Conservation (phyloP, 768 basidiomycete species). For the Trametes maxima region DNA sequence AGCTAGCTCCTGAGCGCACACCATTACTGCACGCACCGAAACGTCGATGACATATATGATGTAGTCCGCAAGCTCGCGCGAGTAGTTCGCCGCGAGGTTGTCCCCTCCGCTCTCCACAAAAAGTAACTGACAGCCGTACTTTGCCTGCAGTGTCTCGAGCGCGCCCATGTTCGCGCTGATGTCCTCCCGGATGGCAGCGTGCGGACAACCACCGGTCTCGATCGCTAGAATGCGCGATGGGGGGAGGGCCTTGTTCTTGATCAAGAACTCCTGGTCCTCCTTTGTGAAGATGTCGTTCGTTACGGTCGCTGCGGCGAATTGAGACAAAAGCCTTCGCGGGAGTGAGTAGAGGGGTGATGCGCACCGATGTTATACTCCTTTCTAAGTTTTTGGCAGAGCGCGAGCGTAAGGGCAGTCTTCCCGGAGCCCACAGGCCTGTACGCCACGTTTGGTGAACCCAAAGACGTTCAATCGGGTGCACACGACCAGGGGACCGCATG, state of each 20-base stretch:
- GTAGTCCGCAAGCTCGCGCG: conserved; percentile 94
- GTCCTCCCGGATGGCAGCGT: conserved; percentile 97
- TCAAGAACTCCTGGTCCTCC: conserved; percentile 97
- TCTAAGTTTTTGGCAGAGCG: conserved; percentile 81
- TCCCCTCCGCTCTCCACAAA: conserved; percentile 97
- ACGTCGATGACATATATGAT: conserved; percentile 94
- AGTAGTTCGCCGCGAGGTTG: conserved; percentile 97
- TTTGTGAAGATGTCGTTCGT: conserved; percentile 99
- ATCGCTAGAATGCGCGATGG: conserved; percentile 88
- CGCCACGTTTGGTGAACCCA: neutral
- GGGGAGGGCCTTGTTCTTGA: conserved; percentile 87
- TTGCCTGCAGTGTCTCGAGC: conserved; percentile 89
- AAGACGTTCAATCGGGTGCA: neutral
- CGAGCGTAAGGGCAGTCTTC: conserved; percentile 93
- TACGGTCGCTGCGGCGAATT: conserved; percentile 68
- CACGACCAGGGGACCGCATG: neutral
- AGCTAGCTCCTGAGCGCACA: neutral
- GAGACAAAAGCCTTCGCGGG: conserved; percentile 4
- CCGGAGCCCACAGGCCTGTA: conserved; percentile 94
- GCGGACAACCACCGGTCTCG: conserved; percentile 97
- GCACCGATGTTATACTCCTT: conserved; percentile 89
- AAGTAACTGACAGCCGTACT: conserved; percentile 86
- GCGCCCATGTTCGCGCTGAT: conserved; percentile 98
- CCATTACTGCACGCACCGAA: conserved; percentile 47
- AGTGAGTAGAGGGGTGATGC: conserved; percentile 24